Evolutionary conservation across 495 filamentous ascomycete genomes (phyloP), one percentile per base, ranked within the genome.

Genomic region (Annulohypoxylon nitens): DNA sequence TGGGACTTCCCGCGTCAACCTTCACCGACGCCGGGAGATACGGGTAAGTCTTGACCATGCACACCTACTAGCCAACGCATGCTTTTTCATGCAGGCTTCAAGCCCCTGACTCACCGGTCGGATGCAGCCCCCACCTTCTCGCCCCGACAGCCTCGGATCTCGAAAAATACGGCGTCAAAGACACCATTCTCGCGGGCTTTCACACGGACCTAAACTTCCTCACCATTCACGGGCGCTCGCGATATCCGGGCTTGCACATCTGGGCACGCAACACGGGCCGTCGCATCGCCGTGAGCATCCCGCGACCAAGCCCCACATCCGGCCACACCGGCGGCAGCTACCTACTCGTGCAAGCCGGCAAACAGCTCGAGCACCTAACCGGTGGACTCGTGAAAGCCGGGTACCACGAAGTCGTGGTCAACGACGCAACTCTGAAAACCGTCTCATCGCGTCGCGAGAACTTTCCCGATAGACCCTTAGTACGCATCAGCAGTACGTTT

Each of bases 191-290:
- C 8, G 85, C 85, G 8, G 85, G 85, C 26, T 86, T 86, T 78
- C 85, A 86, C 74, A 85, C 84, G 10, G 85, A 86, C 70, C 83
- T 86, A 36, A 86, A 86, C 78, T 86, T 86, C 81, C 78, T 86
- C 14, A 86, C 85, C 70, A 86, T 86, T 77, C 85, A 86, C 80
- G 85, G 85, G 41, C 85, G 85, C 69, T 86, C 83, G 41, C 83
- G 85, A 43, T 86, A 86, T 59, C 84, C 85, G 3, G 85, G 85
- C 48, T 76, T 86, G 71, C 82, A 86, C 82, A 81, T 86, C 67
- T 86, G 85, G 85, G 85, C 85, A 48, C 83, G 85, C 61, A 86
- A 86, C 80, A 86, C 83, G 25, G 85, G 85, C 34, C 77, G 76
- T 20, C 79, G 80, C 58, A 86, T 86, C 75, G 70, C 84, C 67